Evolutionary conservation across 2,329 filamentous ascomycete genomes (phyloP).

Genomic region (Ambrosiella xylebori): DNA sequence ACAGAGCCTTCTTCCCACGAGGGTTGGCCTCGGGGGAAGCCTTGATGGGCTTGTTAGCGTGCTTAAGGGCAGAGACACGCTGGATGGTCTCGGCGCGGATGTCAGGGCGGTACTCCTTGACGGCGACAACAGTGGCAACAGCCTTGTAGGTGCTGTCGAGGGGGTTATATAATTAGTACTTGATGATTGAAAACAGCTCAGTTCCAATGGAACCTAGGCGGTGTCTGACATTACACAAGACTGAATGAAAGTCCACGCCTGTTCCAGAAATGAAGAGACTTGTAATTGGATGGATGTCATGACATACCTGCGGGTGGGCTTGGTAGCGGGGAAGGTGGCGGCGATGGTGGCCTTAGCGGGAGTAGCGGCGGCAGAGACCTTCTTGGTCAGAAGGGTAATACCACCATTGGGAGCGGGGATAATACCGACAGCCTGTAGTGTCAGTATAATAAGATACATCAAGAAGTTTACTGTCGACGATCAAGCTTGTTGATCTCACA

Average conservation of each 20-base stretch:
- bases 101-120: conserved; percentile 70
- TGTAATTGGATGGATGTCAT: background rate
- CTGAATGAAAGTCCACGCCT: background rate
- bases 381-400: conserved; percentile 73
- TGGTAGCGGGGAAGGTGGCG: conserved; percentile 53
- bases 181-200: background rate
- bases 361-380: conserved; percentile 51
- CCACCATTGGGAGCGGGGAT: conserved; percentile 59
- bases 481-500: background rate
- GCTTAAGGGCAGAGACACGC: conserved; percentile 72
- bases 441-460: conserved; percentile 4
- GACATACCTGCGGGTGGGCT: conserved; percentile 51
- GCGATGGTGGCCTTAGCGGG: conserved; percentile 50
- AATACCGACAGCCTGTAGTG: conserved; percentile 60
- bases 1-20: conserved; percentile 54
- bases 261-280: no score
- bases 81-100: conserved; percentile 63
- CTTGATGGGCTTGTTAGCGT: conserved; percentile 65
- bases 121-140: conserved; percentile 67
- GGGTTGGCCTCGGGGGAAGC: conserved; percentile 54
- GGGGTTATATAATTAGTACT: background rate
- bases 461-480: no score
- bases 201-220: background rate
- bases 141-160: conserved; percentile 62
- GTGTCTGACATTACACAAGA: background rate